Conservation (phyloP, 257 asterid genomes). For the Solanum chaucha region DNA sequence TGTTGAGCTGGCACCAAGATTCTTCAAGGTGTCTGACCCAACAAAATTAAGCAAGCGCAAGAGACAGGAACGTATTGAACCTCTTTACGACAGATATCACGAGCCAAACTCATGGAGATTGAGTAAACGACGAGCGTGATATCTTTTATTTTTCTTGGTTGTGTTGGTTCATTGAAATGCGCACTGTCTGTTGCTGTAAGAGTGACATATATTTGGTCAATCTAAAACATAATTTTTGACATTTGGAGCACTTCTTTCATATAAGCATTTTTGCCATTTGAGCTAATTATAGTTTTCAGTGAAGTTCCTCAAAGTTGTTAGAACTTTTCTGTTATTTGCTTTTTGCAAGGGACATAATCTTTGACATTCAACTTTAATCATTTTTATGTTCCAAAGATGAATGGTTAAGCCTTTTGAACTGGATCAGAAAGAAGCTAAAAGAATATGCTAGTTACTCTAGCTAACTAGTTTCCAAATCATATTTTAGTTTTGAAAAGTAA, state of each 20-base stretch:
- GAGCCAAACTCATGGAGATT: constrained; percentile 97
- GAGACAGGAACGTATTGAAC: constrained; percentile 94
- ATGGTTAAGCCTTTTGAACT: background rate
- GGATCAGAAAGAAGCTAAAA: background rate
- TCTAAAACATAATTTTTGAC: background rate
- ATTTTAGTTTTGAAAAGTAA: background rate
- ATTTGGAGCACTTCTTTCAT: background rate
- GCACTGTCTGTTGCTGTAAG: background rate
- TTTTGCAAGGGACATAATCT: background rate
- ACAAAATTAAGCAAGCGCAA: constrained; percentile 95
- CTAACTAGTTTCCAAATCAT: background rate
- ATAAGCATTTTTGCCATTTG: background rate
- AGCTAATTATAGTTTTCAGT: background rate
- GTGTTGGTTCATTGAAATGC: background rate
- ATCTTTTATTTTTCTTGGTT: background rate
- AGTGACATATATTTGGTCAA: background rate
- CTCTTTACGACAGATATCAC: constrained; percentile 82
- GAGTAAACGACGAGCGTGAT: constrained; percentile 84
- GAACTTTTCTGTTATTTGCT: background rate
- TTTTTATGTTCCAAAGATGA: background rate
- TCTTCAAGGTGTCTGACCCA: constrained; percentile 83
- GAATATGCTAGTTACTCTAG: background rate
- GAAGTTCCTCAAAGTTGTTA: background rate
- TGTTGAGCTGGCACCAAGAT: constrained; percentile 92
- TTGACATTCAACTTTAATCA: background rate